Evolutionary conservation across 1,284 basidiomycete genomes (phyloP).

Genomic region (Macrocybe sp.): DNA sequence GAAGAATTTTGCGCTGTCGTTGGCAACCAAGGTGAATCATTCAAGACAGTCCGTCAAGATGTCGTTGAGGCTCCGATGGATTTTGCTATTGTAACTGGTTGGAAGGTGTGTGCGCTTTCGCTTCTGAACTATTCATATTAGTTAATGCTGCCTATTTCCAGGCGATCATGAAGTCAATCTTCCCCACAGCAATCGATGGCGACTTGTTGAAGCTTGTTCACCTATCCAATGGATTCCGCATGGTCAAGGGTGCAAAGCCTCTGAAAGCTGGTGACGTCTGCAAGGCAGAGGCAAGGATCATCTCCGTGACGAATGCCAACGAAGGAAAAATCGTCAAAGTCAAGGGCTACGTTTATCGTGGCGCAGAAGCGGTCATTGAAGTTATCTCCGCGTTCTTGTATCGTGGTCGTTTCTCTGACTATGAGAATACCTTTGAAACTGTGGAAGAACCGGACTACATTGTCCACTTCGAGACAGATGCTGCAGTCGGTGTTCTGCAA

Average conservation of each 20-base stretch:
- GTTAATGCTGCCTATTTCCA: slow-evolving; percentile 25
- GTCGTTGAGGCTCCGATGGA: slow-evolving; percentile 91
- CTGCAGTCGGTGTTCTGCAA: slow-evolving; percentile 84
- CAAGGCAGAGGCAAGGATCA: slow-evolving; percentile 84
- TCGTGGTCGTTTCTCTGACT: slow-evolving; percentile 92
- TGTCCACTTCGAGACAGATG: slow-evolving; percentile 73
- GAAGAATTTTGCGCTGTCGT: slow-evolving; percentile 92
- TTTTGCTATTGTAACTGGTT: slow-evolving; percentile 96
- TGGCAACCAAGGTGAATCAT: slow-evolving; percentile 89
- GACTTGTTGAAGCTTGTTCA: slow-evolving; percentile 96
- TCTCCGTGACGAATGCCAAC: slow-evolving; percentile 88
- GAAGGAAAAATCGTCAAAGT: slow-evolving; percentile 94
- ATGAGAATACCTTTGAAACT: slow-evolving; percentile 93
- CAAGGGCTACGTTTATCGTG: slow-evolving; percentile 79
- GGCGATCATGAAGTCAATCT: slow-evolving; percentile 97
- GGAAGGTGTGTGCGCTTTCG: slow-evolving; percentile 68
- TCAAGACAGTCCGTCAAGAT: slow-evolving; percentile 73
- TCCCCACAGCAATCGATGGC: slow-evolving; percentile 88
- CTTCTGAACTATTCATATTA: not conserved
- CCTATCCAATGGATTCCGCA: slow-evolving; percentile 93
- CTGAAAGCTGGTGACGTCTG: slow-evolving; percentile 88
- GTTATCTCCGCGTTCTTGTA: slow-evolving; percentile 96
- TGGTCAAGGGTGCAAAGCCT: slow-evolving; percentile 74
- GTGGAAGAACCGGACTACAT: slow-evolving; percentile 86
- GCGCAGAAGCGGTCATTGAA: slow-evolving; percentile 81